Evolutionary conservation across 208 protist species (phyloP).

Genomic region (Zelonia costaricensis): DNA sequence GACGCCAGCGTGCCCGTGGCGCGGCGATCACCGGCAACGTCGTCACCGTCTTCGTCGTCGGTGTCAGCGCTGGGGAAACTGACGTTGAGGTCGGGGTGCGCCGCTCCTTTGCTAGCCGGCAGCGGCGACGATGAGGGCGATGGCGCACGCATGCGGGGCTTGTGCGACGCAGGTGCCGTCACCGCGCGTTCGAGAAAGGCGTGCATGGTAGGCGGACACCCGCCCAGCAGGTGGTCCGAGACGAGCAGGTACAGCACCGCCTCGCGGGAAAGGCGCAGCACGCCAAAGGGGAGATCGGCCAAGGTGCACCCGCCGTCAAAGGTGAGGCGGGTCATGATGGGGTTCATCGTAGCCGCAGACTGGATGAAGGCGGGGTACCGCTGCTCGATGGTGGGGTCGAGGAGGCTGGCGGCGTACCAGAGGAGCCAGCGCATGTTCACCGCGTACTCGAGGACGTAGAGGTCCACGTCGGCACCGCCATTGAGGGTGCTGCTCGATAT

Average conservation of each 20-base stretch:
- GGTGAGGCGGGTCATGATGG: constrained; percentile 16
- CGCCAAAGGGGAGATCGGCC: constrained; percentile 40
- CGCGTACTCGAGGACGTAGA: constrained; percentile 64
- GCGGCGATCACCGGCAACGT: not conserved
- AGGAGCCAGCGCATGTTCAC: constrained; percentile 76
- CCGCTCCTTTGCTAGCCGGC: not conserved
- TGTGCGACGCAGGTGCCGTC: too few relatives aligned
- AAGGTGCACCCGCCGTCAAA: constrained; percentile 33
- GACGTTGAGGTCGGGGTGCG: constrained; percentile 16
- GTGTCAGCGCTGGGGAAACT: constrained; percentile 23
- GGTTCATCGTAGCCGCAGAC: constrained; percentile 24
- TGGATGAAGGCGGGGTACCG: constrained; percentile 41
- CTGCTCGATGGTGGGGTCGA: constrained; percentile 47
- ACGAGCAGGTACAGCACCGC: constrained; percentile 68
- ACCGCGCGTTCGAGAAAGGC: constrained; percentile 45
- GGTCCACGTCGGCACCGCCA: constrained; percentile 8
- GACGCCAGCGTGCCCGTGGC: not conserved
- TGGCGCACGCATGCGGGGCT: too few relatives aligned
- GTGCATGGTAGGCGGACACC: constrained; percentile 76
- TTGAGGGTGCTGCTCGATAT: too few relatives aligned
- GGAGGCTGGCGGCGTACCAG: constrained; percentile 34
- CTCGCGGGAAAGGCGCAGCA: constrained; percentile 46
- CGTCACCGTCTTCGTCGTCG: not conserved
- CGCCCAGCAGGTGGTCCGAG: constrained; percentile 61
- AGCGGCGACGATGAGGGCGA: not conserved